These are phyloP conservation scores for Colletotrichum somersetense DNA, from an alignment of 2,329 filamentous ascomycete species.

Conservation along the genomic window DNA sequence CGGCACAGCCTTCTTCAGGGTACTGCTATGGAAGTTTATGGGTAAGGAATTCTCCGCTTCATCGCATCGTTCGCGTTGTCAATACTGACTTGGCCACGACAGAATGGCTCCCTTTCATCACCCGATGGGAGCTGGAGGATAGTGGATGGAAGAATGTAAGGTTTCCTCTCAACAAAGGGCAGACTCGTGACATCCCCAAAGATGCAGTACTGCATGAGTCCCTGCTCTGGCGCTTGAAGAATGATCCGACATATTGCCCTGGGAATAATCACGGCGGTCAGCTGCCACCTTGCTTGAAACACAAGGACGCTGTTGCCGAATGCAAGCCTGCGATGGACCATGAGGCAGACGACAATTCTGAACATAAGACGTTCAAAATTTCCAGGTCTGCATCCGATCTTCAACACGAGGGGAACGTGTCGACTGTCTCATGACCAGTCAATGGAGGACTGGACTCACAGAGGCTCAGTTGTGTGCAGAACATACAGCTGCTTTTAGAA, in stretches of 20 bases:
- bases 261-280: conserved; percentile 52
- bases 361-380: conserved; percentile 23
- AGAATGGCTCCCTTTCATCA: conserved; percentile 57
- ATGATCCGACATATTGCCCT: conserved; percentile 48
- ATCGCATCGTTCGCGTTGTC: accelerated
- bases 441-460: neutral
- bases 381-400: conserved; percentile 13
- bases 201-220: conserved; percentile 56
- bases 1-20: conserved; percentile 54
- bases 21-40: conserved; percentile 58
- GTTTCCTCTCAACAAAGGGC: conserved; percentile 55
- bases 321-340: neutral
- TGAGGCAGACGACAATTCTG: neutral
- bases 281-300: conserved; percentile 50
- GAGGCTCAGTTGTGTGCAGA: neutral
- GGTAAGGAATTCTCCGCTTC: conserved; percentile 48
- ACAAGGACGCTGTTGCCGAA: conserved; percentile 19
- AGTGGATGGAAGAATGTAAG: conserved; percentile 51
- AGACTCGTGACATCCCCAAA: conserved; percentile 54
- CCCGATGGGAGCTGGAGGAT: conserved; percentile 55
- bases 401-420: neutral
- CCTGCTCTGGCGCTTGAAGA: conserved; percentile 50
- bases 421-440: neutral
- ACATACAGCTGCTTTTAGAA: too few species aligned
- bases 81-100: neutral